Evolutionary conservation across 129 eudicot genomes (phyloP).

Genomic region (Lonicera japonica): DNA sequence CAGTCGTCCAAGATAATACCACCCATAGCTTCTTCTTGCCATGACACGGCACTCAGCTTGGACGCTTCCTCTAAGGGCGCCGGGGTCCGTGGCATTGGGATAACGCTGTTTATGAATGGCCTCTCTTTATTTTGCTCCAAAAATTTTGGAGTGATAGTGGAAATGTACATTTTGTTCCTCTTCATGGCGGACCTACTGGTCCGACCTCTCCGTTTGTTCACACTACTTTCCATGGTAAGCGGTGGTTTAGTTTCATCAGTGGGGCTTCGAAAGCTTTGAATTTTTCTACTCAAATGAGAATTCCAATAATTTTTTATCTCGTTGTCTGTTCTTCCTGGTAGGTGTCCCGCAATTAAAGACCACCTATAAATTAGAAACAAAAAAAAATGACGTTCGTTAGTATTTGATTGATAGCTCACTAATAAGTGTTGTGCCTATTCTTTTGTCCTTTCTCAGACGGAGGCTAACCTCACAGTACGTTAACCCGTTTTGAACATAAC

Average conservation of each 20-base stretch:
- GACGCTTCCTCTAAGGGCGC: conserved; percentile 21
- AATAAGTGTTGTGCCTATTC: not conserved
- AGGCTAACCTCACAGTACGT: no score
- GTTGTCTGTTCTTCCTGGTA: conserved; percentile 89
- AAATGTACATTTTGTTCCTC: conserved; percentile 23
- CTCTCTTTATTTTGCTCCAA: not conserved
- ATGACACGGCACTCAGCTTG: not conserved
- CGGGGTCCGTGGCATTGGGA: conserved; percentile 18
- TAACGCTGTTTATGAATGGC: not conserved
- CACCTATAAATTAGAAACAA: conserved; percentile 36
- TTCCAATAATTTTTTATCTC: conserved; percentile 88
- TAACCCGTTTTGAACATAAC: no score
- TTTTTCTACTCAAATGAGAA: conserved; percentile 65
- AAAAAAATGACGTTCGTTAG: not conserved
- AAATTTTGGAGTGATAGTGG: not conserved
- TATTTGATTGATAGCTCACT: not conserved
- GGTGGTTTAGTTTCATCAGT: not conserved
- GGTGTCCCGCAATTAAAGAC: conserved; percentile 65
- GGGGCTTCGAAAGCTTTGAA: conserved; percentile 28
- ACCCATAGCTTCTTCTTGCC: conserved; percentile 9
- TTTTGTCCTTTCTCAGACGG: not conserved
- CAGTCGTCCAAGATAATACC: conserved; percentile 1
- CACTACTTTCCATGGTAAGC: not conserved
- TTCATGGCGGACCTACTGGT: conserved; percentile 44
- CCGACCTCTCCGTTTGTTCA: conserved; percentile 27